Evolutionary conservation across 1,284 basidiomycete genomes (phyloP), one percentile per base, ranked within the genome.

Genomic region (Rhodotorula sp.): DNA sequence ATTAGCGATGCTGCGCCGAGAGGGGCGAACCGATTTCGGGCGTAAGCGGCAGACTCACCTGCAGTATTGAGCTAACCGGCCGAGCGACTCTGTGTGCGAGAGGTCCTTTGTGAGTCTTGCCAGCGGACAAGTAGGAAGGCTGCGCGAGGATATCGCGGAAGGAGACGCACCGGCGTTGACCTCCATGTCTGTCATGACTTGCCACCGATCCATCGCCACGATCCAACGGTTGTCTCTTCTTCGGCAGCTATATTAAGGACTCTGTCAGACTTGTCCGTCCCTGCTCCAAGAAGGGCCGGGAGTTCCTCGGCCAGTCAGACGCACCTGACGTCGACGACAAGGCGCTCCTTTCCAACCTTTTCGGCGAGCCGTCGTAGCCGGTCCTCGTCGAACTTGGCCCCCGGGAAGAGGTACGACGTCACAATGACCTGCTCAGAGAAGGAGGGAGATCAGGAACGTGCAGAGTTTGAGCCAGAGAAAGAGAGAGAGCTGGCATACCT

Each of bases 191-290:
- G 97, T 98, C 66, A 97, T 87, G 69, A 91, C 90, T 81, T 97
- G 95, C 97, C 97, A 99, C 79, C 94, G 92, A 83, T 99, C 97
- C 94, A 97, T 98, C 1, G 97, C 95, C 12, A 99, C 91, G 51
- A 94, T 85, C 97, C 97, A 99, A 75, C 85, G 88, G 51, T 87
- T 83, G 20, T 85, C 90, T 79, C 87, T 84, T 77, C 87, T 87
- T 29, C 96, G 88, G 83, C 97, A 99, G 80, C 96, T 96, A 34
- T 34, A 34, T n/a, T n/a, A n/a, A n/a, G n/a, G n/a, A n/a, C n/a
- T 8, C 34, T 8, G 34, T 34, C 34, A 34, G 34, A 34, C 34
- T 34, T 34, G 34, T 34, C 34, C 34, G 34, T 34, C 34, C 34
- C 8, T 34, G 34, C 34, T 34, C 34, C 34, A 34, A 34, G 34